Percentiles rank a stretch among this genome's conserved stretches.
Evolutionary conservation across 306 rosid genomes (phyloP).

Genomic region (Biancaea sappan): DNA sequence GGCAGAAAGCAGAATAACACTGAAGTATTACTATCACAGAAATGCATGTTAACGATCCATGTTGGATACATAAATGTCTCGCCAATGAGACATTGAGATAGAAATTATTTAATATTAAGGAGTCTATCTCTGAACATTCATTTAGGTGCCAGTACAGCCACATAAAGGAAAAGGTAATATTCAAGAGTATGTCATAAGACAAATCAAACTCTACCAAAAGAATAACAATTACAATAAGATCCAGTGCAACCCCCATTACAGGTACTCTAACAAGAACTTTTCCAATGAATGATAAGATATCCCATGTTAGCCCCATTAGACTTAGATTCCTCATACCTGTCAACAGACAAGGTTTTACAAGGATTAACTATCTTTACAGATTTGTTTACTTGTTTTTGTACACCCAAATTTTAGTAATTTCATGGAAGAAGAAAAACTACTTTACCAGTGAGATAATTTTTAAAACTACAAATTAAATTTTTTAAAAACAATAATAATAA

Average conservation of each 20-base stretch:
- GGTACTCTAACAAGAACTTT: not conserved
- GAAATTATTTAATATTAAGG: constrained; percentile 17
- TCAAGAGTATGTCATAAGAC: not conserved
- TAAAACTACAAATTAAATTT: not conserved
- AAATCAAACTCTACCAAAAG: not conserved
- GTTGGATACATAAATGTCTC: constrained; percentile 4
- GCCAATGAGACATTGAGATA: not conserved
- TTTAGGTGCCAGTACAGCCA: not conserved
- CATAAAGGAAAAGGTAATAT: not conserved
- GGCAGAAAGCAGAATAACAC: constrained; percentile 10
- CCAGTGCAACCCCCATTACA: constrained; percentile 17
- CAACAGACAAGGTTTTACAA: not conserved
- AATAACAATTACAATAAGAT: not conserved
- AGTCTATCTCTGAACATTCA: not conserved
- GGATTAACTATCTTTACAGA: not conserved
- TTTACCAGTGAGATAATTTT: not conserved
- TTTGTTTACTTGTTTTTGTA: not conserved
- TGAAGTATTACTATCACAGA: constrained; percentile 1
- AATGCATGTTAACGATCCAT: not conserved
- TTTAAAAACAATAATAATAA: not conserved
- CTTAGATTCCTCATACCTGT: not conserved
- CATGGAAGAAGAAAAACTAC: not conserved
- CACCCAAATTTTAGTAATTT: not conserved
- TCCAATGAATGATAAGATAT: constrained; percentile 1
- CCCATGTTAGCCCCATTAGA: constrained; percentile 1